A percentile compares a stretch with the other conserved stretches of the same genome.
Evolutionary conservation across 768 basidiomycete species (phyloP).

Genomic region (Cystofilobasidium ferigula): DNA sequence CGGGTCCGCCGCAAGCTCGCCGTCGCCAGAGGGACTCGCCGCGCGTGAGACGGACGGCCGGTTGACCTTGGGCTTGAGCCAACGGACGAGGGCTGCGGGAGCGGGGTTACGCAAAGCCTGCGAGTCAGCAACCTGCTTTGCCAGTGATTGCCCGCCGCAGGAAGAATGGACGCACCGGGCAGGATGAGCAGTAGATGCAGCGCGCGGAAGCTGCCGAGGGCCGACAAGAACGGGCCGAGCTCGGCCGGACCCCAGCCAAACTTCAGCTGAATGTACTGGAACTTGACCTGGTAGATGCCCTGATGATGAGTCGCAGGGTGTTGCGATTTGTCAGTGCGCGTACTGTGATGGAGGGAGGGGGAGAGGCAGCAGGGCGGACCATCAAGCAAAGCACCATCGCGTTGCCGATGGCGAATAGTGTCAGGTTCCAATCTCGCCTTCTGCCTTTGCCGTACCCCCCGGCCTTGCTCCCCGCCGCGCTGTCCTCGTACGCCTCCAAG

Average conservation of each 20-base stretch:
- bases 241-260: slow-evolving; percentile 61
- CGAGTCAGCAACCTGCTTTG: too few species aligned
- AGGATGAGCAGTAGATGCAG: slow-evolving; percentile 49
- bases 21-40: neutral
- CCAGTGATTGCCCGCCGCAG: neutral
- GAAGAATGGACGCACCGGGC: slow-evolving; percentile 45
- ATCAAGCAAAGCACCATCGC: slow-evolving; percentile 46
- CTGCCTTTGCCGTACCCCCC: slow-evolving; percentile 34
- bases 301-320: slow-evolving; percentile 31
- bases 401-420: slow-evolving; percentile 48
- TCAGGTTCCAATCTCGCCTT: slow-evolving; percentile 57
- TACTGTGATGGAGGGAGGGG: neutral
- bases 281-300: slow-evolving; percentile 51
- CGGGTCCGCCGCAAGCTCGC: neutral
- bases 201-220: slow-evolving; percentile 49
- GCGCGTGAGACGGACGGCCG: slow-evolving; percentile 26
- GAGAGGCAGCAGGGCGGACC: slow-evolving; percentile 38
- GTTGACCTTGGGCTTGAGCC: slow-evolving; percentile 43
- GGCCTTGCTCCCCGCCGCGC: slow-evolving; percentile 18
- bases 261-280: slow-evolving; percentile 53
- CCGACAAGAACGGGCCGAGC: slow-evolving; percentile 35
- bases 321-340: neutral
- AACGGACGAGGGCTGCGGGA: slow-evolving; percentile 47
- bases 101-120: too few species aligned
- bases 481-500: neutral